Evolutionary conservation across 73 alveolate species (phyloP).

Genomic region (Paraurostyla sp.): DNA sequence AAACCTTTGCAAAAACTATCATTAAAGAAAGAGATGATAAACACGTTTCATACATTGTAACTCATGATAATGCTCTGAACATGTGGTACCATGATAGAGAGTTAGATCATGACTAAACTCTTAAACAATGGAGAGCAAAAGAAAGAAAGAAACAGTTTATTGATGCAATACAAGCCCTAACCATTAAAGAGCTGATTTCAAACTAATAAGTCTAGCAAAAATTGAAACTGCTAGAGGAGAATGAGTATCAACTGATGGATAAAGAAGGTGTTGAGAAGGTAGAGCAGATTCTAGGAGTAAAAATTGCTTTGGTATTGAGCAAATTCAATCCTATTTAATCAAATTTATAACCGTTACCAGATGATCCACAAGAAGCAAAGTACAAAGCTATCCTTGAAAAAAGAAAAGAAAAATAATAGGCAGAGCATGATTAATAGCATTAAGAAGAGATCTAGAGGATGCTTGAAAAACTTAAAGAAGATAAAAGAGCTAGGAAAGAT

Average conservation of each 20-base stretch:
- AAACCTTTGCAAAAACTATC: not conserved
- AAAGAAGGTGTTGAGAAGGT: slow-evolving; percentile 18
- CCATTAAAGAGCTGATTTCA: not conserved
- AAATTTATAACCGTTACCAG: not conserved
- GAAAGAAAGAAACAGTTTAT: slow-evolving; percentile 24
- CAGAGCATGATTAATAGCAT: not conserved
- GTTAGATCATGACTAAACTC: not conserved
- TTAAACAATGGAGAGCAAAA: not conserved
- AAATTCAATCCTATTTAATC: not conserved
- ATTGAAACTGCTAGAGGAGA: not conserved
- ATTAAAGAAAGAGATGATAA: not conserved
- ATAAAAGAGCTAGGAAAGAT: slow-evolving; percentile 27
- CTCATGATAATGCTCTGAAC: not conserved
- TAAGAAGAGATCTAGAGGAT: not conserved
- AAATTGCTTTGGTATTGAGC: not conserved
- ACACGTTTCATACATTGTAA: not conserved
- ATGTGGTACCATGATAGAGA: too few relatives aligned
- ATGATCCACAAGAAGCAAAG: not conserved
- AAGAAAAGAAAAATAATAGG: not conserved
- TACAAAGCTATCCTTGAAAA: not conserved
- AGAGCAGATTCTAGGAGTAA: slow-evolving; percentile 20
- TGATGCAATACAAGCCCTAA: not conserved
- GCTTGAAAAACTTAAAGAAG: slow-evolving; percentile 1
- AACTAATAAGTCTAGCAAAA: not conserved
- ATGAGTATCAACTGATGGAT: not conserved